Evolutionary conservation across 352 stramenopile genomes (phyloP).

Genomic region (Stramenopiles sp.): DNA sequence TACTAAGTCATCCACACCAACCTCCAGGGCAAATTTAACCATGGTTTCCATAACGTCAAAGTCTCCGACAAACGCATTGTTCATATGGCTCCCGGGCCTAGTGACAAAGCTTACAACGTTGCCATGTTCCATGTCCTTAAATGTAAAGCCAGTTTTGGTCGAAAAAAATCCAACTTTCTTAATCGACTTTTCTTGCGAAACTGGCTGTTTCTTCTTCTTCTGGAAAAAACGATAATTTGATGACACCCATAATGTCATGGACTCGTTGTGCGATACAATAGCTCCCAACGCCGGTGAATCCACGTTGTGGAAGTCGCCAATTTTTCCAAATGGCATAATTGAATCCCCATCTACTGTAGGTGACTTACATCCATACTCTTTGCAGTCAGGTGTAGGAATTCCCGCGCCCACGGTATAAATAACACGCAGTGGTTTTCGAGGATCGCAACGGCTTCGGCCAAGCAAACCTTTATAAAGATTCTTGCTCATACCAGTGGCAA

Average conservation of each 20-base stretch:
- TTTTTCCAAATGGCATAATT: not conserved
- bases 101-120: not conserved
- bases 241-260: not conserved
- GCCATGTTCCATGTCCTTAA: not conserved
- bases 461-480: conserved; percentile 3
- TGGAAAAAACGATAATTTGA: not conserved
- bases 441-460: not conserved
- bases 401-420: not conserved
- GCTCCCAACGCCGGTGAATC: not conserved
- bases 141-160: not conserved
- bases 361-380: not conserved
- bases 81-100: not conserved
- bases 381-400: conserved; percentile 2
- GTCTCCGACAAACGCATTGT: not conserved
- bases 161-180: not conserved
- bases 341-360: not conserved
- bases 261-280: not conserved
- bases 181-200: not conserved
- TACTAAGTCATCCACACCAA: not conserved
- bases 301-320: not conserved
- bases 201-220: not conserved
- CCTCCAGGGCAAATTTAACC: not conserved
- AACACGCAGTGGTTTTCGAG: not conserved
- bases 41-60: not conserved
- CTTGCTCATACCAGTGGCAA: not conserved